Percentiles rank a stretch among this genome's conserved stretches.
These are phyloP conservation scores for Fraxinus velutina DNA, from an alignment of 305 asterid genomes.

Conservation along the genomic window DNA sequence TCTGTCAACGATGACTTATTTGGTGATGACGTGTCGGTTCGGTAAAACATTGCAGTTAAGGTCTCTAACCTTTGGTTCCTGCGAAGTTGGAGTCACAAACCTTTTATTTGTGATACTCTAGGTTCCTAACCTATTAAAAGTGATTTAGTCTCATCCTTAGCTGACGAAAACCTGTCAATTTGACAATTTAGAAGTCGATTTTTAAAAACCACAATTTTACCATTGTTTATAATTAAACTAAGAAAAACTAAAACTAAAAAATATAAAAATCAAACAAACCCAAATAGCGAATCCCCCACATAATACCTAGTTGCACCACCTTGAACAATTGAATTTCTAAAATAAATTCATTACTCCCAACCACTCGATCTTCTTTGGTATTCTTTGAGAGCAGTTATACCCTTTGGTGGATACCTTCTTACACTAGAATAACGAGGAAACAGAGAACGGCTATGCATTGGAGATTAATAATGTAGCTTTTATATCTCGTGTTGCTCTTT, in stretches of 20 bases:
- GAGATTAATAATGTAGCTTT: not conserved
- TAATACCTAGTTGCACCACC: not conserved
- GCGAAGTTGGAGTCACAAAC: not conserved
- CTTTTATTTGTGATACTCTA: not conserved
- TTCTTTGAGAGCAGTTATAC: not conserved
- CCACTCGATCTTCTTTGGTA: not conserved
- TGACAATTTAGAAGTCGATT: not conserved
- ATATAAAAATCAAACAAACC: not conserved
- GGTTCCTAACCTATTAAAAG: not conserved
- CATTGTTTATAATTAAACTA: not conserved
- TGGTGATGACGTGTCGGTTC: constrained; percentile 11
- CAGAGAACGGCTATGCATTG: not conserved
- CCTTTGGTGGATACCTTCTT: not conserved
- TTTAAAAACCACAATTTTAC: not conserved
- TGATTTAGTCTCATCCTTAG: not conserved
- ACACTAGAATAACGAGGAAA: not conserved
- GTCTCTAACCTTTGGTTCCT: not conserved
- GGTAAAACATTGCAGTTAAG: not conserved
- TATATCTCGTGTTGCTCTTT: not conserved
- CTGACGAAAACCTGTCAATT: not conserved
- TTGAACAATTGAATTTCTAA: not conserved
- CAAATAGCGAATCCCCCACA: not conserved
- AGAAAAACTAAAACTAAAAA: not conserved
- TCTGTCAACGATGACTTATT: constrained; percentile 4
- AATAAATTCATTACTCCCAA: not conserved